Evolutionary conservation across 1,284 basidiomycete species (phyloP).

Genomic region (Ceratorhiza oryzae-sativae): DNA sequence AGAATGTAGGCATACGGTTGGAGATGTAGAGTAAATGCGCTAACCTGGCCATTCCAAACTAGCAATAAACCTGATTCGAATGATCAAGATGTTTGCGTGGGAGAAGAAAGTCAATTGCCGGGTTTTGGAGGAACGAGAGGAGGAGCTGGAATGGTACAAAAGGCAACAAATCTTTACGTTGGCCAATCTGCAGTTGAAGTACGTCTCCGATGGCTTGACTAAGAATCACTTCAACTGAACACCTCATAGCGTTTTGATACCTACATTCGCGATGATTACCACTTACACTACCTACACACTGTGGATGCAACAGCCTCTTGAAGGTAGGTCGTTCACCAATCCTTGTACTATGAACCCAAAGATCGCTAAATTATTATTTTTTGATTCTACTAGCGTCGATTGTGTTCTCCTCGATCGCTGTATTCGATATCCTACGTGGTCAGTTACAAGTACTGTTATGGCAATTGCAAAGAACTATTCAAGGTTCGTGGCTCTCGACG

Average conservation of each 20-base stretch:
- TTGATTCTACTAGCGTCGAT: slow-evolving; percentile 19
- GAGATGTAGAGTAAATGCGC: too few relatives aligned
- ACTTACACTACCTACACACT: slow-evolving; percentile 16
- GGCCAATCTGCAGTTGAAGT: slow-evolving; percentile 53
- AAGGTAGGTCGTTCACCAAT: background rate
- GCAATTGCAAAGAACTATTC: slow-evolving; percentile 1
- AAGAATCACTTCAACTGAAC: background rate
- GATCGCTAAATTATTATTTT: too few relatives aligned
- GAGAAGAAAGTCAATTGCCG: slow-evolving; percentile 38
- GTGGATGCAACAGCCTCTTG: slow-evolving; percentile 4
- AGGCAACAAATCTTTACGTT: slow-evolving; percentile 55
- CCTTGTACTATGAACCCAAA: too few relatives aligned
- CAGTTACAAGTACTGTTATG: background rate
- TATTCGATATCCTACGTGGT: slow-evolving; percentile 38
- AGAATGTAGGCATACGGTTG: slow-evolving; percentile 38
- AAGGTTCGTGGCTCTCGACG: background rate
- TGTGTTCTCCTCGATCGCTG: slow-evolving; percentile 42
- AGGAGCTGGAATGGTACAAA: slow-evolving; percentile 50
- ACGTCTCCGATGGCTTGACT: slow-evolving; percentile 22
- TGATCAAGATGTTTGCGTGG: slow-evolving; percentile 44
- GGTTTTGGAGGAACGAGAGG: slow-evolving; percentile 40
- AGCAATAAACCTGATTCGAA: slow-evolving; percentile 43
- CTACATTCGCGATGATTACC: background rate
- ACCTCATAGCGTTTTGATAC: background rate
- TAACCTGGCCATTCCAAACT: background rate